Conservation (phyloP, 1,284 basidiomycete genomes). For the Calocybe gambosa region DNA sequence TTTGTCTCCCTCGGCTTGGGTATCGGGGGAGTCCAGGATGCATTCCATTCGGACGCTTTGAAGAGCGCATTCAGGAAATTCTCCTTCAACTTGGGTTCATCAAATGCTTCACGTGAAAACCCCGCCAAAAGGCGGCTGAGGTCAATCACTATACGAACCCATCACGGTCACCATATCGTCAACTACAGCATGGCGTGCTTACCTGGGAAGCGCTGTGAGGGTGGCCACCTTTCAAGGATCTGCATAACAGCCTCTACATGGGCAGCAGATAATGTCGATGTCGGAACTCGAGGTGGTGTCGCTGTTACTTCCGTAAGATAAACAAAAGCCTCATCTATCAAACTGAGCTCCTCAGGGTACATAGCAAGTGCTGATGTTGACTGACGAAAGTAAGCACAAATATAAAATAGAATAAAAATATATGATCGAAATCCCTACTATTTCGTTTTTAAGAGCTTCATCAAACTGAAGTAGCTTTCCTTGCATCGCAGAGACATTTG, state of each 20-base stretch:
- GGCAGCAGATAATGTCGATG: conserved; percentile 30
- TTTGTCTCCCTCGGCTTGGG: conserved; percentile 80
- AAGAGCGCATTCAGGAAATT: conserved; percentile 61
- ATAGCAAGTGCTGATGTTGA: conserved; percentile 65
- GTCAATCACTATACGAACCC: conserved; percentile 69
- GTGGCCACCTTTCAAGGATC: conserved; percentile 77
- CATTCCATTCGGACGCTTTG: conserved; percentile 63
- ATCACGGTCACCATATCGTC: background rate
- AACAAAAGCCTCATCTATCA: conserved; percentile 61
- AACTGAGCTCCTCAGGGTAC: conserved; percentile 57
- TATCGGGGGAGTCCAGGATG: conserved; percentile 46
- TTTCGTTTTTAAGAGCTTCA: conserved; percentile 61
- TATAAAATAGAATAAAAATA: background rate
- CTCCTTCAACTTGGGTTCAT: conserved; percentile 39
- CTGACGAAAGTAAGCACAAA: conserved; percentile 28
- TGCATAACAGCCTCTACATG: conserved; percentile 63
- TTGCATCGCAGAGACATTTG: conserved; percentile 84
- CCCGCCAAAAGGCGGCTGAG: conserved; percentile 75
- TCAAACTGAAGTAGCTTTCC: conserved; percentile 82
- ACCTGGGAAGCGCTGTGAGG: conserved; percentile 80
- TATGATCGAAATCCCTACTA: conserved; percentile 36
- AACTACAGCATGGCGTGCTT: conserved; percentile 17
- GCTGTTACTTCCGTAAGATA: conserved; percentile 53
- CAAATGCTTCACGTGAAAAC: conserved; percentile 50
- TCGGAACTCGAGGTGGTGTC: conserved; percentile 29